These are phyloP conservation scores for Phytopythium ostracodes DNA, from an alignment of 352 stramenopile species.

Conservation along the genomic window DNA sequence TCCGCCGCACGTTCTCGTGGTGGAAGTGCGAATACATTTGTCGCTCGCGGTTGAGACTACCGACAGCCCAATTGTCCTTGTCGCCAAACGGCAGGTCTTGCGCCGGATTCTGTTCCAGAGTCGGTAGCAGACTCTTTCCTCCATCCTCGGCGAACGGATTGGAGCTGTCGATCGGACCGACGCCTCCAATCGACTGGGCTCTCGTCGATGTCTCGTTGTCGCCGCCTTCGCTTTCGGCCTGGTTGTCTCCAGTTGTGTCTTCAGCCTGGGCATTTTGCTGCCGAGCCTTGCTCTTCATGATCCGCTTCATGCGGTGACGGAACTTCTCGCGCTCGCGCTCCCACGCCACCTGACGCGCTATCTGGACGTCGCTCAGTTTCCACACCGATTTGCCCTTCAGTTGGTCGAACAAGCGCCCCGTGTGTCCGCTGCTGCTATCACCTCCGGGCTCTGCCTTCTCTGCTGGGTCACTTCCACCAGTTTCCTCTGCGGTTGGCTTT, in stretches of 20 bases:
- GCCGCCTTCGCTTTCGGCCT: constrained; percentile 8
- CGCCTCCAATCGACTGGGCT: constrained; percentile 5
- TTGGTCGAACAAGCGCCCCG: constrained; percentile 58
- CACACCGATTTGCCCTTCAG: constrained; percentile 61
- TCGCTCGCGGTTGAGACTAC: constrained; percentile 63
- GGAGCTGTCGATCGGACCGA: not conserved
- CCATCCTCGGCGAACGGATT: constrained; percentile 7
- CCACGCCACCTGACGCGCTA: constrained; percentile 61
- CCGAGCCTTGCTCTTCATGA: constrained; percentile 46
- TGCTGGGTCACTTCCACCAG: not conserved
- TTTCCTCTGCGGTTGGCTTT: not conserved
- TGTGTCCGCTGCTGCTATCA: constrained; percentile 9
- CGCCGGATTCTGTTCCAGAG: constrained; percentile 26
- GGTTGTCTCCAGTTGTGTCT: constrained; percentile 10
- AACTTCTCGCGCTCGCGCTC: constrained; percentile 64
- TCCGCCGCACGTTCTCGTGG: constrained; percentile 56
- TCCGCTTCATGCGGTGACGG: constrained; percentile 63
- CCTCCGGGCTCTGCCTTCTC: not conserved
- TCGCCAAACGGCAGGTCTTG: constrained; percentile 58
- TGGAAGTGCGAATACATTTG: constrained; percentile 78
- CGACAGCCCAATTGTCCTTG: constrained; percentile 80
- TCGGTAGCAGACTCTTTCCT: constrained; percentile 27
- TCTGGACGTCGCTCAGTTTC: constrained; percentile 71
- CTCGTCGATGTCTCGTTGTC: not conserved
- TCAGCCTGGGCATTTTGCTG: constrained; percentile 9